phyloP scores from a whole-genome alignment of 1,139 yeast genomes.

The Diutina scorzettiae region DNA sequence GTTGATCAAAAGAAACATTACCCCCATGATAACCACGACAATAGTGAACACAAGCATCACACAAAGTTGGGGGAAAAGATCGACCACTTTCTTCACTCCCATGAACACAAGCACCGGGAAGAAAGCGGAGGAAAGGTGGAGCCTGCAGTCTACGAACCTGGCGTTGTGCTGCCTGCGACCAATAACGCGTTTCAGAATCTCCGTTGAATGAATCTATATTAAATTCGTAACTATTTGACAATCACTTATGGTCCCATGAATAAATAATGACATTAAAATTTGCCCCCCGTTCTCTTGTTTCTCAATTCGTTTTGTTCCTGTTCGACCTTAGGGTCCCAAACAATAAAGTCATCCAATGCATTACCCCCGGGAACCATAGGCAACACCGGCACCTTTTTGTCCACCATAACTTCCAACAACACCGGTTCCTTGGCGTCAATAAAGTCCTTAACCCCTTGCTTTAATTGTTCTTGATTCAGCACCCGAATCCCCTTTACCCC shows the following conservation, averaged over 20 bases:
- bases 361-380: conserved; percentile 98
- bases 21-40: background rate
- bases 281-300: conserved; percentile 46
- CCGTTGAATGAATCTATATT: background rate
- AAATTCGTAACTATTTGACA: no score
- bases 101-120: background rate
- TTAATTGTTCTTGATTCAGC: conserved; percentile 49
- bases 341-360: conserved; percentile 84
- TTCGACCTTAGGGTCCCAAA: conserved; percentile 73
- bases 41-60: conserved; percentile 1
- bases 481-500: conserved; percentile 77
- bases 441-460: conserved; percentile 47
- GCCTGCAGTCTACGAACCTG: background rate
- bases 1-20: no score
- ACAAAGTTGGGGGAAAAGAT: conserved; percentile 1
- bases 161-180: background rate
- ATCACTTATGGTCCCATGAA: background rate
- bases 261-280: conserved; percentile 19
- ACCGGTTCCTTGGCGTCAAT: conserved; percentile 66
- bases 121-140: no score
- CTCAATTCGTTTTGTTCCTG: conserved; percentile 57
- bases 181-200: background rate
- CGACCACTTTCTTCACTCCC: background rate
- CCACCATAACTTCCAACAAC: conserved; percentile 80
- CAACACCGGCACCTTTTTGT: conserved; percentile 92